Percentiles rank a stretch among this genome's conserved stretches.
These are phyloP conservation scores for Nicotiana sylvestris DNA, from an alignment of 257 asterid genomes.

Conservation along the genomic window DNA sequence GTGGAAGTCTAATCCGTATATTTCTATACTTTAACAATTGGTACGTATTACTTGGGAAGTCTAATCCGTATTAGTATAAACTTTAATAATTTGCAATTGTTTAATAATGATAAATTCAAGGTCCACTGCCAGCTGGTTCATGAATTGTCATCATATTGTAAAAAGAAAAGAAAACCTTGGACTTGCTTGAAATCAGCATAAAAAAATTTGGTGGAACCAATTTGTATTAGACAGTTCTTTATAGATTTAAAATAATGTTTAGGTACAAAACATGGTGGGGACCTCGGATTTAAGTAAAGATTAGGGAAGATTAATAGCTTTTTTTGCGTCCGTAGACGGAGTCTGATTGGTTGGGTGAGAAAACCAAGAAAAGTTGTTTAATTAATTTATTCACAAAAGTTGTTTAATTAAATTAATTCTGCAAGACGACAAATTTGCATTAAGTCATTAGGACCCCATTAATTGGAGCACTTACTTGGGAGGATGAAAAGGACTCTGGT, in stretches of 20 bases:
- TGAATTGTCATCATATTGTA: constrained; percentile 19
- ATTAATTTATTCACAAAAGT: constrained; percentile 2
- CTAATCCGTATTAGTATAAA: neutral
- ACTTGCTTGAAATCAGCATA: constrained; percentile 27
- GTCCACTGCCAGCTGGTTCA: constrained; percentile 18
- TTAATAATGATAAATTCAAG: constrained; percentile 8
- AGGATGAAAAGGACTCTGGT: neutral
- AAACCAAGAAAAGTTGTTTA: constrained; percentile 27
- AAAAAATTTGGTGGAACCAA: constrained; percentile 23
- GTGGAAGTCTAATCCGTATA: neutral
- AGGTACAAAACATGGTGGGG: constrained; percentile 35
- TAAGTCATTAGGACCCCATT: constrained; percentile 3
- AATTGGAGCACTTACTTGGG: constrained; percentile 15
- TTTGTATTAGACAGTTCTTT: neutral
- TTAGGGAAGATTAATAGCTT: constrained; percentile 22
- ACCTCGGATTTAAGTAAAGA: constrained; percentile 37
- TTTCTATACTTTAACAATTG: neutral
- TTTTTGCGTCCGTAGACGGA: constrained; percentile 33
- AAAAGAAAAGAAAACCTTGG: constrained; percentile 19
- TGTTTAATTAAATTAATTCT: neutral
- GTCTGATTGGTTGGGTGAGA: constrained; percentile 29
- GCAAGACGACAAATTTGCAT: constrained; percentile 22
- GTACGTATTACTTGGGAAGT: neutral
- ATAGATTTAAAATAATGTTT: constrained; percentile 6
- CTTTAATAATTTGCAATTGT: constrained; percentile 1